Conservation (phyloP, 1,139 yeast genomes). For the Suhomyces wounanorum region DNA sequence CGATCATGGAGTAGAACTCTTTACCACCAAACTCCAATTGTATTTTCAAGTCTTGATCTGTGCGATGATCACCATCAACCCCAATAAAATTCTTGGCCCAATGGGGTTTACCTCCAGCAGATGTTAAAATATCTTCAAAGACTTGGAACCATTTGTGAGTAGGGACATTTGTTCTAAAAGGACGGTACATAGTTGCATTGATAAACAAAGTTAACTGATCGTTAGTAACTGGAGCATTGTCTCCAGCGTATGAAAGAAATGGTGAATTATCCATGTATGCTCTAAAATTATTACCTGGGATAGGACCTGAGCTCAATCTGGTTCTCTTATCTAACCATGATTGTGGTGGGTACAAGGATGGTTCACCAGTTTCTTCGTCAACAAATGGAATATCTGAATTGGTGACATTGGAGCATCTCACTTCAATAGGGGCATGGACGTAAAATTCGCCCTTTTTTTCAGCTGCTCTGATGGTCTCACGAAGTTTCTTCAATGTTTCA, state of each 20-base stretch:
- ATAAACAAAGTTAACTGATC: constrained; percentile 82
- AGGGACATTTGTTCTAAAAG: constrained; percentile 74
- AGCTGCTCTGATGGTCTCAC: constrained; percentile 63
- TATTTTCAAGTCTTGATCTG: constrained; percentile 38
- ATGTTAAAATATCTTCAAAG: constrained; percentile 77
- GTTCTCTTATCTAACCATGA: constrained; percentile 42
- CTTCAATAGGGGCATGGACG: constrained; percentile 95
- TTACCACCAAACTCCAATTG: constrained; percentile 47
- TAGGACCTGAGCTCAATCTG: constrained; percentile 61
- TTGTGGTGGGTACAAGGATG: constrained; percentile 44
- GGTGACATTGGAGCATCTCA: constrained; percentile 88
- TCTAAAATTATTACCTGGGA: constrained; percentile 79
- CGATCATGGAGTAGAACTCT: constrained; percentile 75
- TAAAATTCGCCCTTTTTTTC: constrained; percentile 61
- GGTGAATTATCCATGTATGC: constrained; percentile 87
- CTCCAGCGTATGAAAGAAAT: constrained; percentile 49
- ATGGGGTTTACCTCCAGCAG: constrained; percentile 91
- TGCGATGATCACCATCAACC: constrained; percentile 42
- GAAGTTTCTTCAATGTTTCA: constrained; percentile 64
- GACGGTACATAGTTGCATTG: constrained; percentile 95
- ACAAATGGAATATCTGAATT: constrained; percentile 44
- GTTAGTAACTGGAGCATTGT: constrained; percentile 58
- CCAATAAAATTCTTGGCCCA: constrained; percentile 99
- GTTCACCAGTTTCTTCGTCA: constrained; percentile 46
- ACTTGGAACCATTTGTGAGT: constrained; percentile 78